Conservation (phyloP, 495 filamentous ascomycete species). For the Cetradonia linearis region DNA sequence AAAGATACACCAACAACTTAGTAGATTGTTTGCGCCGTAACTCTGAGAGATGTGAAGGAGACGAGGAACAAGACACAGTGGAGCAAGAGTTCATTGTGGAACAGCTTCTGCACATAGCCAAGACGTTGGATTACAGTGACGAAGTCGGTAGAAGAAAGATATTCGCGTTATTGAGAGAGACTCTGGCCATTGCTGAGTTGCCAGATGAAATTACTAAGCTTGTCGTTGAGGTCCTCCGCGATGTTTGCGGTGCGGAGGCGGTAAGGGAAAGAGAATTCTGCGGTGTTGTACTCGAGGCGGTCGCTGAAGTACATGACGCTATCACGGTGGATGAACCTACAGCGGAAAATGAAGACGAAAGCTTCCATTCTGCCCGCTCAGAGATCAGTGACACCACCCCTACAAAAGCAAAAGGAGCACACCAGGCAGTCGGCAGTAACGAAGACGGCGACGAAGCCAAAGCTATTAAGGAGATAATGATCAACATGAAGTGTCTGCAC, state of each 20-base stretch:
- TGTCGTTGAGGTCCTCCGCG: slow-evolving; percentile 68
- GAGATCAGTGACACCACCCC: slow-evolving; percentile 58
- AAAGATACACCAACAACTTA: slow-evolving; percentile 66
- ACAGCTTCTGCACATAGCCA: slow-evolving; percentile 85
- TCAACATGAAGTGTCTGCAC: slow-evolving; percentile 97
- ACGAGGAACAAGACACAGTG: slow-evolving; percentile 67
- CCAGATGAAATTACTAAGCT: slow-evolving; percentile 90
- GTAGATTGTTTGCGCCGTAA: slow-evolving; percentile 54
- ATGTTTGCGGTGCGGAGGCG: slow-evolving; percentile 63
- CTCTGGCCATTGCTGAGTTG: slow-evolving; percentile 72
- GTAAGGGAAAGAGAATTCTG: slow-evolving; percentile 89
- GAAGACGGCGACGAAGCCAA: slow-evolving; percentile 72
- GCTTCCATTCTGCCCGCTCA: slow-evolving; percentile 82
- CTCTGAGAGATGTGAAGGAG: slow-evolving; percentile 45
- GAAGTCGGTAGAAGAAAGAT: slow-evolving; percentile 92
- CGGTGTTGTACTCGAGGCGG: slow-evolving; percentile 80
- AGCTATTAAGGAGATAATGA: slow-evolving; percentile 77
- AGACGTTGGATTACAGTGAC: slow-evolving; percentile 86
- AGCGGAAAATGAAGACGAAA: slow-evolving; percentile 50
- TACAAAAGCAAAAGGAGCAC: slow-evolving; percentile 32
- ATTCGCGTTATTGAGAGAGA: slow-evolving; percentile 79
- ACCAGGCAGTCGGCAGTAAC: slow-evolving; percentile 39
- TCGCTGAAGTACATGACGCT: slow-evolving; percentile 91
- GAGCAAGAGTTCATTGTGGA: slow-evolving; percentile 92
- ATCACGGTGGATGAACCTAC: slow-evolving; percentile 49